phyloP scores from a whole-genome alignment of 176 grass and related monocot genomes.

The Bothriochloa decipiens region DNA sequence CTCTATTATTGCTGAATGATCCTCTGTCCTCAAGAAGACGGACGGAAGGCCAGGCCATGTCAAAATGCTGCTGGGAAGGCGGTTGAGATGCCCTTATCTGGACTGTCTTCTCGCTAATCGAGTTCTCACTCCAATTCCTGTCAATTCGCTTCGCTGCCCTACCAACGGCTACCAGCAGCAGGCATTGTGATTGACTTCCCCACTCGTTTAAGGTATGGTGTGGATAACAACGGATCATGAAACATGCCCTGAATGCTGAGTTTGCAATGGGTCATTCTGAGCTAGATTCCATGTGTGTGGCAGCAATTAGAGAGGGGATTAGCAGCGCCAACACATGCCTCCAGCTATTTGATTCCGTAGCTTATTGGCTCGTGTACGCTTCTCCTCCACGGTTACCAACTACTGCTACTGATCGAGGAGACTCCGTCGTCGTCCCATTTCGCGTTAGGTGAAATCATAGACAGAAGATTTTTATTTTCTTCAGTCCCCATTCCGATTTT shows the following conservation, averaged over 20 bases:
- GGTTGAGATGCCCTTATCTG: constrained; percentile 60
- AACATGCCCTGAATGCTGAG: constrained; percentile 32
- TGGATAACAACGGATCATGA: neutral
- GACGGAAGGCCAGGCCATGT: constrained; percentile 25
- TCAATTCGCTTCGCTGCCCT: constrained; percentile 14
- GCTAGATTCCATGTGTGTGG: constrained; percentile 37
- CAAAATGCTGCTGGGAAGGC: constrained; percentile 33
- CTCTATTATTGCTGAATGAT: constrained; percentile 36
- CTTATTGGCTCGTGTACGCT: neutral
- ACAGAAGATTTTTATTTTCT: neutral
- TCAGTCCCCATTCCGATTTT: constrained; percentile 5
- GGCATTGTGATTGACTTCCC: constrained; percentile 2
- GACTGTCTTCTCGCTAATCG: constrained; percentile 20
- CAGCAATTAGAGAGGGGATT: constrained; percentile 31
- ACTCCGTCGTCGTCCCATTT: neutral
- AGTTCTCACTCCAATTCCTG: constrained; percentile 19
- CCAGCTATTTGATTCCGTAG: constrained; percentile 56
- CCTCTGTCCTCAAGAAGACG: neutral
- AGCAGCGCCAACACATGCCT: constrained; percentile 38
- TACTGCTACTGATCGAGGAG: constrained; percentile 5
- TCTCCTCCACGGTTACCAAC: constrained; percentile 29
- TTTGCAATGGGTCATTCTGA: constrained; percentile 34
- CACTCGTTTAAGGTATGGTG: neutral
- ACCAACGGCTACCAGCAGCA: constrained; percentile 18
- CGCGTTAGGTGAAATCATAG: constrained; percentile 42